Conservation (phyloP, 192 early-diverging fungal species). For the Kickxella alabastrina region DNA sequence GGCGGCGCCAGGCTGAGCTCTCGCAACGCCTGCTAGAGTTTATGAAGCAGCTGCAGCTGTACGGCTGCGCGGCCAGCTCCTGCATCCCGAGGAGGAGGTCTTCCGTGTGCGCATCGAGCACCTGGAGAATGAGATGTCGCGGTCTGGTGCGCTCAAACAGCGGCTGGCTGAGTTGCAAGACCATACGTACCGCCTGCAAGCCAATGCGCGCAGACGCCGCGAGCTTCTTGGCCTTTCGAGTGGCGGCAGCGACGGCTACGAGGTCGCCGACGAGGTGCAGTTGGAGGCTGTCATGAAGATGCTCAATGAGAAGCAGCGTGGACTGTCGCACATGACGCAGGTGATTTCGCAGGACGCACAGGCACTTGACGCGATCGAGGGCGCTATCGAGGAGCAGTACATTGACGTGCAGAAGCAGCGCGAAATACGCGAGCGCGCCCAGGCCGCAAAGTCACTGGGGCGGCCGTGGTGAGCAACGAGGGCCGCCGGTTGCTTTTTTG, state of each 20-base stretch:
- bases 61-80: constrained; percentile 74
- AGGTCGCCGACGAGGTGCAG: constrained; percentile 56
- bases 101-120: constrained; percentile 71
- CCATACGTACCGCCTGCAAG: constrained; percentile 69
- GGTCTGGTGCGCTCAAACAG: constrained; percentile 77
- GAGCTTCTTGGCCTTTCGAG: constrained; percentile 29
- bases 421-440: constrained; percentile 34
- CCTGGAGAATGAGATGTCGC: constrained; percentile 68
- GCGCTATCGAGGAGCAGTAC: constrained; percentile 36
- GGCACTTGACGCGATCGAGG: constrained; percentile 43
- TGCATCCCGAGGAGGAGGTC: constrained; percentile 79
- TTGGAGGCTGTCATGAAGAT: constrained; percentile 57
- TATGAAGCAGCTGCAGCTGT: constrained; percentile 84
- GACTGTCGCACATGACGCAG: constrained; percentile 63
- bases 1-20: constrained; percentile 71
- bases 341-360: constrained; percentile 62
- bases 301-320: constrained; percentile 60
- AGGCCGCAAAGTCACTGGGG: constrained; percentile 22
- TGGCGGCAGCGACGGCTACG: constrained; percentile 44
- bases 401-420: constrained; percentile 40
- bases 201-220: constrained; percentile 38
- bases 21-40: constrained; percentile 77
- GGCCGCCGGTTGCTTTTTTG: neutral
- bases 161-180: constrained; percentile 81
- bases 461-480: constrained; percentile 23